Evolutionary conservation across 345 rosid species (phyloP), one percentile per base, ranked within the genome.

Genomic region (Linum tenue): DNA sequence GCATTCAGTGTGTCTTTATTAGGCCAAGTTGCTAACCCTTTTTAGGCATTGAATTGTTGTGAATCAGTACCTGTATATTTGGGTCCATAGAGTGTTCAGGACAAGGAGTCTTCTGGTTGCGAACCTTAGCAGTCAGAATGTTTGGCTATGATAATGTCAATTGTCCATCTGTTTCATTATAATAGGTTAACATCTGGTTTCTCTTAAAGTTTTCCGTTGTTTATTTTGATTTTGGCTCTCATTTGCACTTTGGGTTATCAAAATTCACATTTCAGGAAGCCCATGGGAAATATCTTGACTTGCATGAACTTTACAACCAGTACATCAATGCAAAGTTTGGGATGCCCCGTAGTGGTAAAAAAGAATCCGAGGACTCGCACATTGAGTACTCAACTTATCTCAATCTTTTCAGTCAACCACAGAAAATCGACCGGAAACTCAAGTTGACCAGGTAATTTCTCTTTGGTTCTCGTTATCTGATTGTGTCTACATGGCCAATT

Each of bases 361-460:
- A 48, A 48, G 53, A 9, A 48, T 5, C 15, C 14, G 53, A 48
- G 11, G 53, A 48, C 14, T 48, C 53, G 14, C 53, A 15, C 3
- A 81, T 91, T 67, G 99, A 95, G 37, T 91, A 95, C 64, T 77
- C 96, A 39, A 78, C 87, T 56, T 95, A 86, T 82, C 94, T 95
- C 65, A 91, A 91, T 78, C 68, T 79, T 7, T 91, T 91, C 64
- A 73, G 91, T 3, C 83, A 79, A 63, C 90, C 86, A 17, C 79
- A 82, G 42, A 85, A 77, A 63, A 76, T 89, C 50, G 69, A 84
- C n/a, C 80, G 71, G 62, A 95, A 86, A 69, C 56, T 80, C 44
- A 95, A 91, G 79, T 75, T 77, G 11, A 82, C 91, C 0, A 83
- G 86, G 99, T 91, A 75, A 39, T 36, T 22, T 68, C 61, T 64